A percentile compares a stretch with the other conserved stretches of the same genome.
Conservation (phyloP, 2,329 filamentous ascomycete genomes). For the Alternaria arborescens region DNA sequence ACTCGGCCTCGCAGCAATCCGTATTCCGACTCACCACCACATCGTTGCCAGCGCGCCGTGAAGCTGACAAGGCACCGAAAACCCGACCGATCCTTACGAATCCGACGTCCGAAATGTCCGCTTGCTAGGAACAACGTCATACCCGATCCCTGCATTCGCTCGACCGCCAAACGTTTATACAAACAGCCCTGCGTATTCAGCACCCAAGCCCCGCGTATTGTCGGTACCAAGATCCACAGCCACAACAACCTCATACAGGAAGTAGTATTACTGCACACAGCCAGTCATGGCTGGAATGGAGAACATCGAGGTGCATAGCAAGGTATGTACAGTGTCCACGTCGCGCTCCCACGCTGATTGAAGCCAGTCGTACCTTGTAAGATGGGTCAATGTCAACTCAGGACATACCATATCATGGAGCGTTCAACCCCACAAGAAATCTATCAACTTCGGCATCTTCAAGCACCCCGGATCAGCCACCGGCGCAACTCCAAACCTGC, state of each 20-base stretch:
- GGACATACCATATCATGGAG: conserved; percentile 97
- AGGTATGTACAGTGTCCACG: conserved; percentile 65
- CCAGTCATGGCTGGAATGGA: conserved; percentile 87
- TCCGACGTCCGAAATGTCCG: conserved; percentile 11
- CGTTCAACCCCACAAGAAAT: conserved; percentile 97
- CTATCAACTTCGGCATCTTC: conserved; percentile 97
- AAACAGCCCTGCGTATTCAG: conserved; percentile 4
- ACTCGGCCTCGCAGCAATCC: conserved; percentile 6
- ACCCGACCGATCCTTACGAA: neutral
- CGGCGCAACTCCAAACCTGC: conserved; percentile 53
- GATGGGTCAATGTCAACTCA: conserved; percentile 92
- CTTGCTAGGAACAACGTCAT: neutral
- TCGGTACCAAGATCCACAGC: neutral
- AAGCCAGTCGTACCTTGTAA: conserved; percentile 89
- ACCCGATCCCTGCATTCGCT: conserved; percentile 6
- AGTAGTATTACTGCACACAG: neutral
- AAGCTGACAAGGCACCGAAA: conserved; percentile 6
- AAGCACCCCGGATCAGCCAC: conserved; percentile 86
- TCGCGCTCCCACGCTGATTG: conserved; percentile 25
- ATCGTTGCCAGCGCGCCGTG: neutral
- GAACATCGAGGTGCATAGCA: conserved; percentile 96
- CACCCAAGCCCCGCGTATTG: conserved; percentile 15
- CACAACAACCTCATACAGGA: neutral
- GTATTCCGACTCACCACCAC: conserved; percentile 6
- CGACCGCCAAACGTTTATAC: conserved; percentile 5